phyloP scores from a whole-genome alignment of 306 rosid species.

The Adenanthera pavonina region DNA sequence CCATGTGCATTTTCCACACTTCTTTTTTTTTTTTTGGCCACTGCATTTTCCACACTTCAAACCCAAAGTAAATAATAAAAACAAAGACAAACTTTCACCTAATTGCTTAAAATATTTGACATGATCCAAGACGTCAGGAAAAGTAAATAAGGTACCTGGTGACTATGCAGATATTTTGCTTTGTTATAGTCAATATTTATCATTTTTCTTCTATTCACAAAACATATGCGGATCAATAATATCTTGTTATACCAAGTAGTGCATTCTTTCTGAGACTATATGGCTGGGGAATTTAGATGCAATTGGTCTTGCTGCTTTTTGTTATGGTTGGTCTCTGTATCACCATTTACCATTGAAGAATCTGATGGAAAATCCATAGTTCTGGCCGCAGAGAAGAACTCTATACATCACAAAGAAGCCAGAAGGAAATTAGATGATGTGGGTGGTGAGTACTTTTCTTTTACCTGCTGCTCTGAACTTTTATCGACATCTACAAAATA shows the following conservation, averaged over 20 bases:
- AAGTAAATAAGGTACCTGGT: background rate
- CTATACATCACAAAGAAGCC: constrained; percentile 18
- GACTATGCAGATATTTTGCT: background rate
- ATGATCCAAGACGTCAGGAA: background rate
- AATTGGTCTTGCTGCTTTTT: constrained; percentile 31
- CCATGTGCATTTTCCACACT: background rate
- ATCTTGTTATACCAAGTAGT: background rate
- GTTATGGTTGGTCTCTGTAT: constrained; percentile 22
- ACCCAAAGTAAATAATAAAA: no score
- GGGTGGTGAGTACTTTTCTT: constrained; percentile 18
- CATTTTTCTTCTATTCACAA: constrained; percentile 2
- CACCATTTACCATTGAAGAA: background rate
- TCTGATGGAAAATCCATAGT: constrained; percentile 11
- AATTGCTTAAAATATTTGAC: no score
- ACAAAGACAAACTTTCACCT: no score
- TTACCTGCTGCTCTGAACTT: background rate
- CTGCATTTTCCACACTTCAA: no score
- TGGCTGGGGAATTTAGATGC: constrained; percentile 27
- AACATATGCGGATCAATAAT: background rate
- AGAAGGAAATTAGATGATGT: constrained; percentile 41
- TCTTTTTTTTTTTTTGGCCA: background rate
- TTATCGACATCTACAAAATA: background rate
- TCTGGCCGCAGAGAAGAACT: constrained; percentile 28
- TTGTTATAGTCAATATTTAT: background rate
- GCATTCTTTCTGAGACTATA: background rate